phyloP scores from a whole-genome alignment of 495 filamentous ascomycete genomes.

The Lasiosphaeriaceae sp. region DNA sequence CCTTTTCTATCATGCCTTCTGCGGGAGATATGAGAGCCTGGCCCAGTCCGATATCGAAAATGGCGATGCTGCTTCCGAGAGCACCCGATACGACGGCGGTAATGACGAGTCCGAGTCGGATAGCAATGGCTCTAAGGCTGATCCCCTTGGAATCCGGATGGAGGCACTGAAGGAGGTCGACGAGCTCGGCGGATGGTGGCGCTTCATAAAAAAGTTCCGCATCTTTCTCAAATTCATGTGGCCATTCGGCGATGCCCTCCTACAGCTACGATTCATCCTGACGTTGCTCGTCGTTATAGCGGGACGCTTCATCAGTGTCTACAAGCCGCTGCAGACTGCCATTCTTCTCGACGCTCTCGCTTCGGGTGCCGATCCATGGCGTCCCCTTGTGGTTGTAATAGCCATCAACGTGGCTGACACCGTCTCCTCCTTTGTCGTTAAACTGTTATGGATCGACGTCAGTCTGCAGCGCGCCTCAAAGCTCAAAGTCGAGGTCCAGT shows the following conservation, averaged over 20 bases:
- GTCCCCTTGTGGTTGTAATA: slow-evolving; percentile 4
- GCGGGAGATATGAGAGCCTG: neutral
- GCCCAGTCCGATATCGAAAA: slow-evolving; percentile 2
- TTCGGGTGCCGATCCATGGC: slow-evolving; percentile 1
- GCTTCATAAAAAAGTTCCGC: slow-evolving; percentile 1
- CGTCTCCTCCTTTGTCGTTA: neutral
- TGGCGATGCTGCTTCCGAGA: slow-evolving; percentile 3
- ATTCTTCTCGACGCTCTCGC: slow-evolving; percentile 4
- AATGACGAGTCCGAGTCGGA: neutral
- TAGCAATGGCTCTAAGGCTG: neutral
- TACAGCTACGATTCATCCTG: slow-evolving; percentile 7
- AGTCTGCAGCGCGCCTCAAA: slow-evolving; percentile 2
- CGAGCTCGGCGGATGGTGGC: slow-evolving; percentile 2
- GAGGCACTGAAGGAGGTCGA: neutral
- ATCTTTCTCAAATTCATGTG: slow-evolving; percentile 7
- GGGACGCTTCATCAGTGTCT: slow-evolving; percentile 2
- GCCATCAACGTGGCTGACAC: slow-evolving; percentile 1
- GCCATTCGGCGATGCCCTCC: slow-evolving; percentile 5
- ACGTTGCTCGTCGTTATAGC: neutral
- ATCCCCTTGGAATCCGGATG: slow-evolving; percentile 2
- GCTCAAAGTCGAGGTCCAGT: slow-evolving; percentile 4
- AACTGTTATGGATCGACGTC: slow-evolving; percentile 4
- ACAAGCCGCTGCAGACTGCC: slow-evolving; percentile 3
- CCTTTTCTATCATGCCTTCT: neutral
- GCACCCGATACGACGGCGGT: neutral